These are phyloP conservation scores for Coemansia erecta DNA, from an alignment of 192 early-diverging fungal species.

Conservation along the genomic window DNA sequence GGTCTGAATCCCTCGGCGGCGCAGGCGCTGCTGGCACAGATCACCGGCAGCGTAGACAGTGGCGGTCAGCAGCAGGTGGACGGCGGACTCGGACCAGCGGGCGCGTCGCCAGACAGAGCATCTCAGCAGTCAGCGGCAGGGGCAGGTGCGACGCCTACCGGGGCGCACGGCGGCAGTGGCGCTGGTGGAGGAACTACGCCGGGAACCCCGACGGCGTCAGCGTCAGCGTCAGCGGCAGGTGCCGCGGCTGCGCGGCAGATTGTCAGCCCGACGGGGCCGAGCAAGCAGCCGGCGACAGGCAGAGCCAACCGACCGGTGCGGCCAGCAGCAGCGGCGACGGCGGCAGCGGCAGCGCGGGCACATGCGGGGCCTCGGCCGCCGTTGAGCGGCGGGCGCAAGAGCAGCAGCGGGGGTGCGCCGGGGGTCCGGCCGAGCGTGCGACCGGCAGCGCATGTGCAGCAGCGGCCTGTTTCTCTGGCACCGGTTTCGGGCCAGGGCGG, in stretches of 20 bases:
- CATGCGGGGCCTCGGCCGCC: conserved; percentile 5
- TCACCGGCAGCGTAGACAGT: conserved; percentile 30
- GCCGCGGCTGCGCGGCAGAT: not conserved
- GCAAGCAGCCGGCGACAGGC: not conserved
- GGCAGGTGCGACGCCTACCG: too few relatives aligned
- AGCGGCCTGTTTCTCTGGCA: conserved; percentile 15
- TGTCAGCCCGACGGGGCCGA: not conserved
- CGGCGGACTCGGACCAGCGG: too few relatives aligned
- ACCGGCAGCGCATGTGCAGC: not conserved
- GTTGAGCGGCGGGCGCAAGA: conserved; percentile 4
- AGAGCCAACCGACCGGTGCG: conserved; percentile 14
- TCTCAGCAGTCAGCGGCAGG: too few relatives aligned
- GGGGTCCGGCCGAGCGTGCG: too few relatives aligned
- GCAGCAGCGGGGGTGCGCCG: not conserved
- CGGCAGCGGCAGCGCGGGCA: conserved; percentile 2
- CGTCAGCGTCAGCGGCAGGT: not conserved
- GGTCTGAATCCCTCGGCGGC: conserved; percentile 33
- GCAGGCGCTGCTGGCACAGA: conserved; percentile 41
- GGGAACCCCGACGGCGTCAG: not conserved
- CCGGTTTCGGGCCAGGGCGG: not conserved
- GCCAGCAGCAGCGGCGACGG: conserved; percentile 2
- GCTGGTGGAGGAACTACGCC: too few relatives aligned
- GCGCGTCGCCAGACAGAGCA: too few relatives aligned
- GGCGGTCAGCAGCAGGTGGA: conserved; percentile 19
- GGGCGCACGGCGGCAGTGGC: too few relatives aligned